Evolutionary conservation across 352 stramenopile species (phyloP).

Genomic region (Phytophthora ramorum): DNA sequence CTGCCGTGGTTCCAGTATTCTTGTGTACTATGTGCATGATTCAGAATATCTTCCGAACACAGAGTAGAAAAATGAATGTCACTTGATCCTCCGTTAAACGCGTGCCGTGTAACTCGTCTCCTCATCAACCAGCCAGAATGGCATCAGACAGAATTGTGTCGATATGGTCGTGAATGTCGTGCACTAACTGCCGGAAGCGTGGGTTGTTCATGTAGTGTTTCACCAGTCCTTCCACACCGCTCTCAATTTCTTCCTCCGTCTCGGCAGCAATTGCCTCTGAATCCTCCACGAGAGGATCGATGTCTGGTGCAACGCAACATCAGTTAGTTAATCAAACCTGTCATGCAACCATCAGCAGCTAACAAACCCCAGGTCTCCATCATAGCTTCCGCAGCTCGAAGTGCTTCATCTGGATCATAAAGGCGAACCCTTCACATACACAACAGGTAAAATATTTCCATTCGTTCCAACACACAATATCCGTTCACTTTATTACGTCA

Average conservation of each 20-base stretch:
- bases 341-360: neutral
- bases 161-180: constrained; percentile 50
- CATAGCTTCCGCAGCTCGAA: constrained; percentile 44
- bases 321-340: no score
- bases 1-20: neutral
- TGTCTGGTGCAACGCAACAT: constrained; percentile 19
- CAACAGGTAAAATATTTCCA: neutral
- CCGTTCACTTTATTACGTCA: constrained; percentile 33
- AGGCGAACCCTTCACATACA: constrained; percentile 39
- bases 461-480: neutral
- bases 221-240: constrained; percentile 33
- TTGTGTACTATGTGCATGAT: constrained; percentile 26
- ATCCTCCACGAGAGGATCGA: constrained; percentile 55
- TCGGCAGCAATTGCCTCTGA: neutral
- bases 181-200: constrained; percentile 45
- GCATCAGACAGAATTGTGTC: constrained; percentile 13
- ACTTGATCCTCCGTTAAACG: constrained; percentile 2
- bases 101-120: constrained; percentile 2
- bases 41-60: constrained; percentile 3
- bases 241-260: constrained; percentile 1
- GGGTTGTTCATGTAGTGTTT: constrained; percentile 38
- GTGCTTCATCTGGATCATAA: constrained; percentile 23
- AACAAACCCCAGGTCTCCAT: constrained; percentile 55
- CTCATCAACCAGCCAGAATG: neutral
- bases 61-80: constrained; percentile 6